Evolutionary conservation across 306 rosid genomes (phyloP).

Genomic region (Castanospermum australe): DNA sequence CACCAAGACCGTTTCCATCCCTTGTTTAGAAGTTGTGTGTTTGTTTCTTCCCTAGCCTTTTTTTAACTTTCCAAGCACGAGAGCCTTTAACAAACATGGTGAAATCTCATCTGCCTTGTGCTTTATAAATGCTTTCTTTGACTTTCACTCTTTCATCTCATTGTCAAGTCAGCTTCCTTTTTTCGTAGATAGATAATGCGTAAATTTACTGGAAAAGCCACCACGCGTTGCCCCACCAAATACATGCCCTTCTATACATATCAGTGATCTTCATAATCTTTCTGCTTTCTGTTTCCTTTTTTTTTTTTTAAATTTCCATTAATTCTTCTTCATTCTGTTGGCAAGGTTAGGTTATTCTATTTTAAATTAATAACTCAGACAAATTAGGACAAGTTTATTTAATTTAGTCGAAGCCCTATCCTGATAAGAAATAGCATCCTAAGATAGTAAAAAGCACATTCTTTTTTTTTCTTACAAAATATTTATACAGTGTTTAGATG

Average conservation of each 20-base stretch:
- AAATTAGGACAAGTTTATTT: neutral
- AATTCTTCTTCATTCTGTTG: neutral
- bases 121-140: constrained; percentile 31
- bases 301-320: neutral
- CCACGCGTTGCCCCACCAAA: neutral
- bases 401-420: neutral
- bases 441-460: neutral
- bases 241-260: neutral
- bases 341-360: neutral
- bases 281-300: neutral
- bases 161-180: constrained; percentile 26
- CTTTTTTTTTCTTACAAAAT: too few relatives aligned
- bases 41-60: constrained; percentile 21
- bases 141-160: constrained; percentile 25
- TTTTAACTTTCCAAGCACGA: constrained; percentile 18
- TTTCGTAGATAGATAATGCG: too few relatives aligned
- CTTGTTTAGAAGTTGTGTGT: constrained; percentile 23
- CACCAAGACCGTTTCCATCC: constrained; percentile 41
- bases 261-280: neutral
- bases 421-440: neutral
- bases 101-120: constrained; percentile 32
- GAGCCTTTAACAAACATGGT: neutral
- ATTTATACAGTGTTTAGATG: too few relatives aligned
- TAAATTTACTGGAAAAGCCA: too few relatives aligned
- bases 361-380: neutral